A percentile compares a stretch with the other conserved stretches of the same genome.
Conservation (phyloP, 2,329 filamentous ascomycete species). For the Colletotrichum filicis region DNA sequence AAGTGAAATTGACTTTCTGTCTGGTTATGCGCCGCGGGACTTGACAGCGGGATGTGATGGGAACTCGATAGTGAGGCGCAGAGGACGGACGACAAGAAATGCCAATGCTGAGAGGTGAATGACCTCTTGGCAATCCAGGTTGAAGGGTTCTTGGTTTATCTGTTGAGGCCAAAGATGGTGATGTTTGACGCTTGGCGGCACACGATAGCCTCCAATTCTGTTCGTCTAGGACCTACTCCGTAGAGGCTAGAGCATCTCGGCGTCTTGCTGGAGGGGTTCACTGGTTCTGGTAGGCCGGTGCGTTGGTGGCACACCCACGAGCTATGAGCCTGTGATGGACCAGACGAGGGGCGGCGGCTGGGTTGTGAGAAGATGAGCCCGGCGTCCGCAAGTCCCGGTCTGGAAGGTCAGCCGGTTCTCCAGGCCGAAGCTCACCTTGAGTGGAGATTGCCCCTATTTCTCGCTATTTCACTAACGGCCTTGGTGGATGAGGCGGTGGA, state of each 20-base stretch:
- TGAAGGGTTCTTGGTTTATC: not conserved
- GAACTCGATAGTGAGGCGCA: conserved; percentile 18
- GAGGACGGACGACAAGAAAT: conserved; percentile 26
- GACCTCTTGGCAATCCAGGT: conserved; percentile 25
- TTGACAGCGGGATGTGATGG: conserved; percentile 15
- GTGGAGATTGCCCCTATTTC: conserved; percentile 36
- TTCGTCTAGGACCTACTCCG: not conserved
- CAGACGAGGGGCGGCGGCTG: not conserved
- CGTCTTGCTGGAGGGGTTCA: not conserved
- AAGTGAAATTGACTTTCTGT: not conserved
- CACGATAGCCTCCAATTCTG: not conserved
- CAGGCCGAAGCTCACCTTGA: conserved; percentile 22
- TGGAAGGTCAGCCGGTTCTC: conserved; percentile 28
- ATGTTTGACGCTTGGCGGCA: not conserved
- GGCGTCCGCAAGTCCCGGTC: conserved; percentile 28
- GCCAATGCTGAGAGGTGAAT: conserved; percentile 20
- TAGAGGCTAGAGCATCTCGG: not conserved
- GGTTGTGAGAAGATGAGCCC: too few species aligned
- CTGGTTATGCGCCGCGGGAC: not conserved
- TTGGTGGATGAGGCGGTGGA: conserved; percentile 16
- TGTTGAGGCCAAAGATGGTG: not conserved
- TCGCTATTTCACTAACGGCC: conserved; percentile 13
- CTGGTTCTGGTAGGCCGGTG: not conserved
- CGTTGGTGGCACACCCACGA: not conserved
- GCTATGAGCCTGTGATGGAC: not conserved